Evolutionary conservation across 2,329 filamentous ascomycete species (phyloP).

Genomic region (Fusarium verrucosum): DNA sequence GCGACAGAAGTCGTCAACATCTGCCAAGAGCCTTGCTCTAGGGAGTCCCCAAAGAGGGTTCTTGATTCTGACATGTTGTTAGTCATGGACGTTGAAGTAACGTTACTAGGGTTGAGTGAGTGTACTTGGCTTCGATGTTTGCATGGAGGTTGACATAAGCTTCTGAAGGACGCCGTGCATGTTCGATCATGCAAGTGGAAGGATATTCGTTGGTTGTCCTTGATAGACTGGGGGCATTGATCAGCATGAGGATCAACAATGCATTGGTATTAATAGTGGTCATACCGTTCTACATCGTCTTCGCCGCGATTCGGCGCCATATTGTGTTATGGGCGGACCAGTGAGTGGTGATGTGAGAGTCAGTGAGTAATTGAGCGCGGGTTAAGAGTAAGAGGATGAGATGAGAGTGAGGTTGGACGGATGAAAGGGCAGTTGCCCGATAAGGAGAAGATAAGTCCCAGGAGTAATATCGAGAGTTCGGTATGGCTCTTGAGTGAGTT

Average conservation of each 20-base stretch:
- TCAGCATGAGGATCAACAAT: conserved; percentile 23
- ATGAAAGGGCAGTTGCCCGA: conserved; percentile 11
- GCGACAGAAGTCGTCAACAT: conserved; percentile 70
- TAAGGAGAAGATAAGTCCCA: background rate
- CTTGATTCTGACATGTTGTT: conserved; percentile 50
- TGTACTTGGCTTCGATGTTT: conserved; percentile 59
- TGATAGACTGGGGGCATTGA: conserved; percentile 25
- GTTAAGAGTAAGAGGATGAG: conserved; percentile 1
- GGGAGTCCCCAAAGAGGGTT: conserved; percentile 64
- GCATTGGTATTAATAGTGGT: background rate
- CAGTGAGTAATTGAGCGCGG: background rate
- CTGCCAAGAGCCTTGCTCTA: conserved; percentile 58
- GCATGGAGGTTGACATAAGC: conserved; percentile 55
- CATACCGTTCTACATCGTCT: conserved; percentile 45
- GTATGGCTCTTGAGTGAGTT: background rate
- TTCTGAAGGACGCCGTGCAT: conserved; percentile 47
- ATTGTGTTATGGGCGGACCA: conserved; percentile 13
- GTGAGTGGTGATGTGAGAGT: background rate
- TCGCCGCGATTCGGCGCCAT: conserved; percentile 40
- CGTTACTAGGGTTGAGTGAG: background rate
- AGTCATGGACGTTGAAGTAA: conserved; percentile 5
- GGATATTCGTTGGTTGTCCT: conserved; percentile 44
- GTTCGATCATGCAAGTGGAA: conserved; percentile 49
- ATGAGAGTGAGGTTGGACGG: background rate
- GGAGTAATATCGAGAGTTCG: background rate